Base-by-base conservation (phyloP, 116 monocot genomes). In the Zostera marina region DNA sequence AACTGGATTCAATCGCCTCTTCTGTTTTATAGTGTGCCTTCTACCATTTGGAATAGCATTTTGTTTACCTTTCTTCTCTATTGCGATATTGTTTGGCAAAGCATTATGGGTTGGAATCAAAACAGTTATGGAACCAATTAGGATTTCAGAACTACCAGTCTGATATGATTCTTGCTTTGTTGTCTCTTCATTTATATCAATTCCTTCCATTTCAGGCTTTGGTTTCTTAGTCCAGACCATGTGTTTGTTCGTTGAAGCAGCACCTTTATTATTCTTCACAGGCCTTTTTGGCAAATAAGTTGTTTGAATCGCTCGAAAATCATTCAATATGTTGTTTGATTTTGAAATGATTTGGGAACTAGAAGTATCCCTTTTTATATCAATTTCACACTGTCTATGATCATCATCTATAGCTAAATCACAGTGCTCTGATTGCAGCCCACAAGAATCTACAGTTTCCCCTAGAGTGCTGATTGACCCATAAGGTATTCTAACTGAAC, bases 161-260 rank as follows among this genome's bases (percentile, higher is more conserved):
- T 39, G 32, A 56, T 56, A 26, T 40, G 56, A 25, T 25, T 2
- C 23, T 22, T 21, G 32, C 32, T 56, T 38, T 3, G 13, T 14
- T 40, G 26, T n/a, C 49, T 51, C 49, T 9, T 19, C 32, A 32
- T 32, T 0, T 32, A 32, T 56, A 15, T 38, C 38, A 56, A 40
- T 38, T 7, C 32, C 15, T 32, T 56, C 38, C 32, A 8, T 32
- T 56, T 56, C 56, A 56, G n/a, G n/a, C 39, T 38, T 56, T 7
- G 5, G 38, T 56, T 56, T 56, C 56, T 39, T 56, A 38, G 56
- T 38, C 56, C 56, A 56, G 38, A 56, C 56, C 56, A 56, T 56
- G 0, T 32, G 32, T 2, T 32, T 32, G 32, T 32, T 32, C 32
- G 32, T 32, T 32, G 32, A 32, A 32, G 32, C 2, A 32, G 32